Evolutionary conservation across 345 rosid species (phyloP).

Genomic region (Boechera divaricarpa): DNA sequence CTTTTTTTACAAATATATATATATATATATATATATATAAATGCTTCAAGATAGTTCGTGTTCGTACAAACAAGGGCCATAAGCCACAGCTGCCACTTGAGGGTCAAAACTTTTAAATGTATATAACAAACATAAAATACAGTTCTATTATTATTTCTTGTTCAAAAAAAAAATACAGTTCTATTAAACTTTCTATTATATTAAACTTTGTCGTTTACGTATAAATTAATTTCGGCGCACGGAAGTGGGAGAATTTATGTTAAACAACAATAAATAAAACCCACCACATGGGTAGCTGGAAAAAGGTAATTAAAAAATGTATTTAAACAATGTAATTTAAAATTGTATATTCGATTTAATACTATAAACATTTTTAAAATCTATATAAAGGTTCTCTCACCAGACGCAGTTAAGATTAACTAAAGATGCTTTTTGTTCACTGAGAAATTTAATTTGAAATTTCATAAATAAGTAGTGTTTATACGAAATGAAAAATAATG

Average conservation of each 20-base stretch:
- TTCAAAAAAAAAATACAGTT: too few species aligned
- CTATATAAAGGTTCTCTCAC: slow-evolving; percentile 22
- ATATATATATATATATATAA: neutral
- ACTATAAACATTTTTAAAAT: neutral
- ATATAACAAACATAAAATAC: slow-evolving; percentile 2
- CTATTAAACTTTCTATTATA: neutral
- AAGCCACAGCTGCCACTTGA: slow-evolving; percentile 25
- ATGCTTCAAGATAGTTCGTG: slow-evolving; percentile 20
- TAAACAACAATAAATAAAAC: slow-evolving; percentile 23
- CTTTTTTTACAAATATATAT: neutral
- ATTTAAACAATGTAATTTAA: slow-evolving; percentile 5
- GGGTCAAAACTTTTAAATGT: slow-evolving; percentile 27
- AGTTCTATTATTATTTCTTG: neutral
- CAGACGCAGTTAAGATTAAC: slow-evolving; percentile 30
- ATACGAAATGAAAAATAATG: slow-evolving; percentile 16
- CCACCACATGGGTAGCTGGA: slow-evolving; percentile 47
- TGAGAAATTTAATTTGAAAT: neutral
- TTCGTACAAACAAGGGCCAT: slow-evolving; percentile 20
- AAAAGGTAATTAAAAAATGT: slow-evolving; percentile 22
- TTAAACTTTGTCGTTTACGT: slow-evolving; percentile 20
- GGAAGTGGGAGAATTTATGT: slow-evolving; percentile 45
- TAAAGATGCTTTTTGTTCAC: slow-evolving; percentile 23
- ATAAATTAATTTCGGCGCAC: slow-evolving; percentile 35
- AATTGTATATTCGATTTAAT: slow-evolving; percentile 15
- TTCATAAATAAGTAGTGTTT: neutral